Conservation (phyloP, 345 rosid species). For the Dimocarpus longan region DNA sequence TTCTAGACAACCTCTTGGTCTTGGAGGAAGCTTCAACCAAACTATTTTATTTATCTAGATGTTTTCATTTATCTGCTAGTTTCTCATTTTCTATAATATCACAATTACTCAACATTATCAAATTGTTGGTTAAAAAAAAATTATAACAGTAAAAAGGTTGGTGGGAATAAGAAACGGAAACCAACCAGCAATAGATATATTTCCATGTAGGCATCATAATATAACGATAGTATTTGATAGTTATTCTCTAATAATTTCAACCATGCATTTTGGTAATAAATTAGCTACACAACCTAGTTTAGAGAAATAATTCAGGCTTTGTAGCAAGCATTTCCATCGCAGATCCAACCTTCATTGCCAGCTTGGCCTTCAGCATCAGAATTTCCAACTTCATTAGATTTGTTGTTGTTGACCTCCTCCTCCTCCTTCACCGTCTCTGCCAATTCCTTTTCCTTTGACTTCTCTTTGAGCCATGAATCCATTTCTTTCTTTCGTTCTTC, state of each 20-base stretch:
- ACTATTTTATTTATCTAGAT: neutral
- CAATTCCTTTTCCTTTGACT: neutral
- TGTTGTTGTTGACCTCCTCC: neutral
- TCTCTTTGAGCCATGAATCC: constrained; percentile 18
- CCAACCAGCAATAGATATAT: too few relatives aligned
- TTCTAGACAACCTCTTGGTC: too few relatives aligned
- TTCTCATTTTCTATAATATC: too few relatives aligned
- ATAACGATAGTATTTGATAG: neutral
- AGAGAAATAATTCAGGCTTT: constrained; percentile 1
- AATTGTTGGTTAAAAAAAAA: too few relatives aligned
- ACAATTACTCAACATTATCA: too few relatives aligned
- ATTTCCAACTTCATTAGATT: neutral
- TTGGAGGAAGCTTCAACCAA: neutral
- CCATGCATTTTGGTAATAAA: neutral
- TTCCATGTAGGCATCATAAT: neutral
- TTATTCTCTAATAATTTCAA: too few relatives aligned
- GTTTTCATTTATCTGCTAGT: too few relatives aligned
- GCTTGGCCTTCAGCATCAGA: neutral
- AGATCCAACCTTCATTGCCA: neutral
- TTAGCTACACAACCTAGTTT: neutral
- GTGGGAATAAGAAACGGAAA: too few relatives aligned
- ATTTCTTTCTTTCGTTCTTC: constrained; percentile 30
- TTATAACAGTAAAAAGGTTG: too few relatives aligned
- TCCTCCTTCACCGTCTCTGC: constrained; percentile 1
- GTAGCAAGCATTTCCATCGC: neutral